Percentiles rank a stretch among this genome's conserved stretches.
These are phyloP conservation scores for Sechiopsis laciniata DNA, from an alignment of 306 rosid species.

Conservation along the genomic window DNA sequence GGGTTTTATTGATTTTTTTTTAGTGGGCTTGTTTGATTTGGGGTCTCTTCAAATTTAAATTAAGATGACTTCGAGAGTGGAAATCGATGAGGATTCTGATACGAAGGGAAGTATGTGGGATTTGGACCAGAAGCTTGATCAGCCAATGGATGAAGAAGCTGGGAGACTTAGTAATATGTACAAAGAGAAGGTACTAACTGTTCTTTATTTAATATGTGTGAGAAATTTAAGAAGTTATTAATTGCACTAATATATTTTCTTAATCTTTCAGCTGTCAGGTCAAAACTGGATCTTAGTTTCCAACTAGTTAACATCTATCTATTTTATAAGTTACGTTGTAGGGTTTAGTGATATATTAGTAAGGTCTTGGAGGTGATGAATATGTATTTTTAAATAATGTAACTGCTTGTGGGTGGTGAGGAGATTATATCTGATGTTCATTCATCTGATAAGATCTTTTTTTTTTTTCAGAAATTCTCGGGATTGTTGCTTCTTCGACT, in stretches of 20 bases:
- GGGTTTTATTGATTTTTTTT: conserved; percentile 11
- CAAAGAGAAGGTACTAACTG: conserved; percentile 60
- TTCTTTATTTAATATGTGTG: conserved; percentile 5
- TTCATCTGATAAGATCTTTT: conserved; percentile 33
- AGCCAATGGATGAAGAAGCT: conserved; percentile 94
- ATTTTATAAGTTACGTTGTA: neutral
- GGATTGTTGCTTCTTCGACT: conserved; percentile 71
- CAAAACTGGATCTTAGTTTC: conserved; percentile 10
- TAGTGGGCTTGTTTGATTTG: conserved; percentile 22
- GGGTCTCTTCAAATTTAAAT: conserved; percentile 24
- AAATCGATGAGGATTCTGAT: conserved; percentile 44
- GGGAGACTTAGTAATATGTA: conserved; percentile 83
- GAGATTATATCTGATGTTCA: neutral
- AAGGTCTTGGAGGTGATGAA: neutral
- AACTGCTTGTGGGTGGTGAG: neutral
- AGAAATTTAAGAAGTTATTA: neutral
- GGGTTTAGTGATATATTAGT: conserved; percentile 6
- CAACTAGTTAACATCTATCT: neutral
- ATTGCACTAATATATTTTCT: neutral
- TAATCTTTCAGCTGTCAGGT: neutral
- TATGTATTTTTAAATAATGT: conserved; percentile 6
- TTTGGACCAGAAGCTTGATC: conserved; percentile 85
- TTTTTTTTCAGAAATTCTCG: conserved; percentile 67
- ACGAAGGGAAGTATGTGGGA: conserved; percentile 80
- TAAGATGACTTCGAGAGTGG: conserved; percentile 58